Conservation (phyloP, 257 asterid species). For the Solanum ahanhuiri region DNA sequence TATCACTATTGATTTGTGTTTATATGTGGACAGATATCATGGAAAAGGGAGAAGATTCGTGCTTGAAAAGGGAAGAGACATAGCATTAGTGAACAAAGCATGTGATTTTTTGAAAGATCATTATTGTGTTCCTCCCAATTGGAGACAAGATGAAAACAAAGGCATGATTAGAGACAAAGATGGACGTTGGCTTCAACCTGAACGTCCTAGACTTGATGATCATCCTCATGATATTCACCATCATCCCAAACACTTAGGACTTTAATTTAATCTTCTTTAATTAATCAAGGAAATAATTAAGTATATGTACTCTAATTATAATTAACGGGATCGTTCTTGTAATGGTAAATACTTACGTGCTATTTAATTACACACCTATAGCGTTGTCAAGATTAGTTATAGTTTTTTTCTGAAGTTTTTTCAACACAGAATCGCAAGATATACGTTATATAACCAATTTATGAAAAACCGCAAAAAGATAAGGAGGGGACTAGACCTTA, state of each 20-base stretch:
- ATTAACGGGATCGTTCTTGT: background rate
- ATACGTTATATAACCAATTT: too few species aligned
- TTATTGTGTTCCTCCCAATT: slow-evolving; percentile 33
- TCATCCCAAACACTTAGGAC: slow-evolving; percentile 11
- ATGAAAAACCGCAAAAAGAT: too few species aligned
- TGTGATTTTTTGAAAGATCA: slow-evolving; percentile 43
- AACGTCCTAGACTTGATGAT: slow-evolving; percentile 22
- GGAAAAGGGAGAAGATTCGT: slow-evolving; percentile 37
- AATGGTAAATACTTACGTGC: background rate
- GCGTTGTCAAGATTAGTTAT: background rate
- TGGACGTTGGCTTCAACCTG: slow-evolving; percentile 39
- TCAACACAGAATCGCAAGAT: background rate
- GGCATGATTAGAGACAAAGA: slow-evolving; percentile 43
- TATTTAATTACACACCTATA: background rate
- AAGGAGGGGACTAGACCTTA: too few species aligned
- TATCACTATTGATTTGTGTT: background rate
- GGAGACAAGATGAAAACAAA: slow-evolving; percentile 48
- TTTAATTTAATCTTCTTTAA: background rate
- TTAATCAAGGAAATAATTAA: background rate
- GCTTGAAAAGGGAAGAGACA: slow-evolving; percentile 30
- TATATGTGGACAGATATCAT: slow-evolving; percentile 29
- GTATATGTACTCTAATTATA: background rate
- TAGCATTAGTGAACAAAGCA: slow-evolving; percentile 42
- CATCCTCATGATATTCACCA: slow-evolving; percentile 18
- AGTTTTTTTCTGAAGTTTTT: too few species aligned